Base-by-base conservation (phyloP, 106 monocot species). In the Agapanthus africanus region DNA sequence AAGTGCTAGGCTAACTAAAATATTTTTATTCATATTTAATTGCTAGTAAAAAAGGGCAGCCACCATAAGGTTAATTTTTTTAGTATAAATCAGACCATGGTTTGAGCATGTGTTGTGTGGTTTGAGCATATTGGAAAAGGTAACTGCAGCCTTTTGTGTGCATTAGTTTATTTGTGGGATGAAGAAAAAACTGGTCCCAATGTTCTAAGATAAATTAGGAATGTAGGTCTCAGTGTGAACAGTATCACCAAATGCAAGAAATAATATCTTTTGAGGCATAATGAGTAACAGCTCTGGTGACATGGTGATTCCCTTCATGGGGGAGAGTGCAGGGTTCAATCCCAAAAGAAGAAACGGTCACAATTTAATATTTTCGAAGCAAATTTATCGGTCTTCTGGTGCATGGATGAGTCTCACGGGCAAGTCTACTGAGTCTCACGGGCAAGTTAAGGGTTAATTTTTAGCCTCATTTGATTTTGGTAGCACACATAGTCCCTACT, bases 151-250 rank as follows among this genome's bases (percentile, higher is more conserved):
- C n/a, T n/a, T 44, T 44, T 44, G 44, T 44, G 10, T 1, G 10
- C 44, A 6, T 44, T 44, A 14, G 13, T 44, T 44, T 44, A 44
- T 44, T 44, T 9, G 13, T 14, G 13, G 1, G 10, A 11, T 9
- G 44, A 11, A 9, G 44, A 14, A 16, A 44, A 1, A 44, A 44
- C 44, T 14, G 44, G 44, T 44, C 44, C 44, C 44, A 44, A 44
- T 44, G 44, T 9, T 44, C 44, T 44, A 44, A 44, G 4, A 14
- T 44, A 44, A 44, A n/a, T 52, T n/a, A 23, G 51, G 51, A 52
- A 52, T 52, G 51, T 52, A 52, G 51, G 51, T 52, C 51, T 52
- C 51, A 0, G 51, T 23, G 51, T 52, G 51, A 52, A 52, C 51
- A 52, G 47, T 47, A 47, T 13, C 47, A 11, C 10, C 47, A 47